Evolutionary conservation across 345 rosid species (phyloP).

Genomic region (Brassica juncea): DNA sequence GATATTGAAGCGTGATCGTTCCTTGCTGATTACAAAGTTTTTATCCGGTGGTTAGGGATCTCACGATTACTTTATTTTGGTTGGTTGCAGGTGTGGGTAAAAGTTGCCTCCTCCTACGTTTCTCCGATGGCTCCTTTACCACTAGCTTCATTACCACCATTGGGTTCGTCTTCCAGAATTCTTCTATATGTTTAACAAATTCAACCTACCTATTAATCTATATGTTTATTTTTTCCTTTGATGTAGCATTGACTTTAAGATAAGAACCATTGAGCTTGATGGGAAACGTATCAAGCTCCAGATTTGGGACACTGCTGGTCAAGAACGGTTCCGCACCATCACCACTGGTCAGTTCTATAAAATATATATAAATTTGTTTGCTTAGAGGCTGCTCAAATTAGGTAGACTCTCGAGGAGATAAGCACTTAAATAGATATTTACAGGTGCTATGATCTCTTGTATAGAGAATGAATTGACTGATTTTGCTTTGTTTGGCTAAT

Average conservation of each 20-base stretch:
- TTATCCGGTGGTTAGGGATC: background rate
- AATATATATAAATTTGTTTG: background rate
- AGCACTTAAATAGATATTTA: constrained; percentile 2
- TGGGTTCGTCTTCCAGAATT: constrained; percentile 52
- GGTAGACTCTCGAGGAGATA: background rate
- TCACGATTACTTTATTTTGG: background rate
- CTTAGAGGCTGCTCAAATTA: background rate
- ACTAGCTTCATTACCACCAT: constrained; percentile 97
- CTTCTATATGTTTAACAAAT: too few relatives aligned
- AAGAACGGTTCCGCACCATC: constrained; percentile 89
- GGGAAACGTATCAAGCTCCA: constrained; percentile 87
- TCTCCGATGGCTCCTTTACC: constrained; percentile 96
- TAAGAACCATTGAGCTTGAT: constrained; percentile 93
- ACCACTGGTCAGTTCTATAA: constrained; percentile 58
- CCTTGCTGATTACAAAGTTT: too few relatives aligned
- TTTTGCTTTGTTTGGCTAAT: constrained; percentile 1
- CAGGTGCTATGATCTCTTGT: constrained; percentile 1
- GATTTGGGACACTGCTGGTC: constrained; percentile 99
- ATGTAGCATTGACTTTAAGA: constrained; percentile 86
- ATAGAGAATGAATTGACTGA: background rate
- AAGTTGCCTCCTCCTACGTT: constrained; percentile 95
- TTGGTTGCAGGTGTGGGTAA: constrained; percentile 68
- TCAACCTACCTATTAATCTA: background rate
- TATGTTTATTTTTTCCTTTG: background rate
- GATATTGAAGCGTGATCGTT: constrained; percentile 18